Base-by-base conservation (phyloP, 2,329 filamentous ascomycete species). In the Colletotrichum camelliae region DNA sequence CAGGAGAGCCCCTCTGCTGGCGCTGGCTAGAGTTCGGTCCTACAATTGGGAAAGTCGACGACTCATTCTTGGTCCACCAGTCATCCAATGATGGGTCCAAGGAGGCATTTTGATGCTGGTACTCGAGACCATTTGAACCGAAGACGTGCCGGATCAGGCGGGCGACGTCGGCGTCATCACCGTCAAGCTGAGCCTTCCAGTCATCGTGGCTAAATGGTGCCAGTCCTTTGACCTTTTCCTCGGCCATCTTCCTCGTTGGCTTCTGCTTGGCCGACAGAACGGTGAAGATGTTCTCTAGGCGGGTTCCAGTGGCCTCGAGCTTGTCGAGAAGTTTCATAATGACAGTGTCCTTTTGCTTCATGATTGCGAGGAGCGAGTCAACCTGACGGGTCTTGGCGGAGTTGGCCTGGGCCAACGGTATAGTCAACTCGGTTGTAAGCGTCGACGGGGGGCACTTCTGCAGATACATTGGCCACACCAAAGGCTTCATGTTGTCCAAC, bases 391-490 rank as follows among this genome's bases (percentile, higher is more conserved):
- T 80, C 24, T 84, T 86, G 10, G 80, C 79, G n/a, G 85, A 84
- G 24, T 89, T 86, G 18, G 85, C 85, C 74, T 88, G 86, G 15
- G 91, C 80, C 4, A 92, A 81, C 16, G 90, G 90, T 37, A 91
- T 80, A 15, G 91, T 87, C 43, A 92, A 84, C 73, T 88, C 85
- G 2, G 86, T 86, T 10, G 88, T 84, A 6, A 91, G 80, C 15
- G 84, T 82, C 21, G 85, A 84, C 10, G 86, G 79, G 2, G 86
- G 82, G 24, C 83, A 84, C 76, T 87, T 90, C 33, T 81, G 82
- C 21, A 96, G 84, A 64, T 88, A 83, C 72, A 96, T 87, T 0
- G 88, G 89, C 94, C 95, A 96, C 75, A 86, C 85, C 43, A 96
- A 85, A 7, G 91, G 88, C 64, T 88, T 86, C 35, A 96, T 86